Conservation (phyloP, 805 yeast species). For the Ogataea angusta region DNA sequence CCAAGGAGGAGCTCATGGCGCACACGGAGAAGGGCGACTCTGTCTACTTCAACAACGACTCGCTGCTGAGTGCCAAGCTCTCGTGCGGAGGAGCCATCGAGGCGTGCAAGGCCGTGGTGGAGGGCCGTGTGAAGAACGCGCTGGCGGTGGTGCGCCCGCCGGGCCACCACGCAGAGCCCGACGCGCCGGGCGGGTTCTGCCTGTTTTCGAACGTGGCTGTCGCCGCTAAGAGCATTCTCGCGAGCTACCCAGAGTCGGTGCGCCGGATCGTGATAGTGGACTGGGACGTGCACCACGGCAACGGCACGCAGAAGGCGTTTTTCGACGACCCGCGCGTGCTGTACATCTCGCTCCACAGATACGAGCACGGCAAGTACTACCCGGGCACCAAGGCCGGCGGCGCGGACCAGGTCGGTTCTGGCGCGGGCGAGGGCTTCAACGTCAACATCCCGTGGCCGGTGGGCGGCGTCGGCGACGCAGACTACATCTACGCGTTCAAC, state of each 20-base stretch:
- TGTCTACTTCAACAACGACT: constrained; percentile 90
- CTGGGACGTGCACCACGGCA: constrained; percentile 99
- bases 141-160: constrained; percentile 97
- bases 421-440: constrained; percentile 80
- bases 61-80: constrained; percentile 78
- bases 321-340: constrained; percentile 85
- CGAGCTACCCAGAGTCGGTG: constrained; percentile 83
- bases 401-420: constrained; percentile 78
- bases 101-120: constrained; percentile 93
- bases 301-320: constrained; percentile 95
- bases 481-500: constrained; percentile 87
- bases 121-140: constrained; percentile 86
- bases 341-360: constrained; percentile 88
- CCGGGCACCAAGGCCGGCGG: constrained; percentile 92
- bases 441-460: constrained; percentile 93
- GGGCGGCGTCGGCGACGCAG: constrained; percentile 93
- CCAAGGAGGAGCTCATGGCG: constrained; percentile 68
- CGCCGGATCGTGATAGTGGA: constrained; percentile 80
- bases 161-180: constrained; percentile 99
- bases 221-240: constrained; percentile 83
- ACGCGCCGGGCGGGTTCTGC: constrained; percentile 95
- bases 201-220: constrained; percentile 95
- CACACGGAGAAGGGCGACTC: constrained; percentile 93
- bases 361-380: constrained; percentile 86
- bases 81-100: constrained; percentile 98